Conservation (phyloP, 306 rosid genomes). For the Cicer cuneatum region DNA sequence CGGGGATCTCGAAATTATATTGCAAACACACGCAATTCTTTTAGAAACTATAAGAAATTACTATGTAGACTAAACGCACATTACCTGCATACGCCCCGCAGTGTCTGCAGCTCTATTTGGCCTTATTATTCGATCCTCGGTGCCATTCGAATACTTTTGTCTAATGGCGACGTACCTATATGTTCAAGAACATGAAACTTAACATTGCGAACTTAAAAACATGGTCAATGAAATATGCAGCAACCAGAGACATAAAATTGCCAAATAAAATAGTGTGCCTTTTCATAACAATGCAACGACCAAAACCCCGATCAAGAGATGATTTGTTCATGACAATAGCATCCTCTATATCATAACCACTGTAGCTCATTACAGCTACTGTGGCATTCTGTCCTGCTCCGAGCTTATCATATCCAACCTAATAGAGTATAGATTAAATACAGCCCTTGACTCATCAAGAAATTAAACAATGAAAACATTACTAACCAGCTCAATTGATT, state of each 20-base stretch:
- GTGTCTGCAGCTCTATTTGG: constrained; percentile 60
- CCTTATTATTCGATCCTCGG: constrained; percentile 72
- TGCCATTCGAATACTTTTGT: constrained; percentile 67
- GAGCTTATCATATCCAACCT: constrained; percentile 98
- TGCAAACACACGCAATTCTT: no score
- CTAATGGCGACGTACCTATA: constrained; percentile 59
- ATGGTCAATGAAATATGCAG: constrained; percentile 17
- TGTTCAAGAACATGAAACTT: constrained; percentile 40
- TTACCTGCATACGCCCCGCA: constrained; percentile 71
- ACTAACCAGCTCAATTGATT: constrained; percentile 93
- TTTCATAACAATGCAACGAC: constrained; percentile 95
- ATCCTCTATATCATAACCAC: constrained; percentile 99
- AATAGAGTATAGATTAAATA: constrained; percentile 42
- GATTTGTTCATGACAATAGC: constrained; percentile 98
- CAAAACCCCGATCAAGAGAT: constrained; percentile 98
- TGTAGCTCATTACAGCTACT: constrained; percentile 97
- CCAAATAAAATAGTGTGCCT: constrained; percentile 52
- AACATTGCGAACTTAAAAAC: constrained; percentile 28
- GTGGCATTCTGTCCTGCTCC: constrained; percentile 99
- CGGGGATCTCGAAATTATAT: not conserved
- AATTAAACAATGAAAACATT: constrained; percentile 38
- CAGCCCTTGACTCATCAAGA: not conserved
- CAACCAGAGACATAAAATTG: constrained; percentile 43
- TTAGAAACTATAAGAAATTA: not conserved
- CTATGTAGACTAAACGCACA: constrained; percentile 2